phyloP scores from a whole-genome alignment of 202 grass and related monocot genomes.

The Schoenoplectus tabernaemontani region DNA sequence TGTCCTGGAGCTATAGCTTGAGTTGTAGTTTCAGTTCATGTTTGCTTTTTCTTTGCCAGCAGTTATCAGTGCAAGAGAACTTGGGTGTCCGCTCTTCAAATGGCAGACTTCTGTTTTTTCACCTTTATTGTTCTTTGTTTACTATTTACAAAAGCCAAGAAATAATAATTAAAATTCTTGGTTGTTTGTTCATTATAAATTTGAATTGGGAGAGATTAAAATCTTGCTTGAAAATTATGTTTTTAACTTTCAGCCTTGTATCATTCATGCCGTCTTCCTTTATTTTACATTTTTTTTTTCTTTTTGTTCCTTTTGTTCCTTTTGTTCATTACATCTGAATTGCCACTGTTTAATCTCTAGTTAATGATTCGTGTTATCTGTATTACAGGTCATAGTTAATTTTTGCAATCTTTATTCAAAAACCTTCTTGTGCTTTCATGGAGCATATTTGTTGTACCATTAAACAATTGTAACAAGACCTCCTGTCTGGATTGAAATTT shows the following conservation, averaged over 20 bases:
- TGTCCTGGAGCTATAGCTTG: conserved; percentile 57
- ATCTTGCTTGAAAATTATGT: not conserved
- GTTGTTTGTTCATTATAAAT: conserved; percentile 3
- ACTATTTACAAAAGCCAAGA: conserved; percentile 4
- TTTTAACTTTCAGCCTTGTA: not conserved
- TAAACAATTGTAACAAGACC: not conserved
- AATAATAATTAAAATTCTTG: not conserved
- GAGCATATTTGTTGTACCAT: not conserved
- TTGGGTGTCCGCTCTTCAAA: not conserved
- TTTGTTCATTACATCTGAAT: no score
- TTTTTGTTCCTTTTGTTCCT: not conserved
- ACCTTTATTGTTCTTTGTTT: not conserved
- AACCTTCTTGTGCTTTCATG: not conserved
- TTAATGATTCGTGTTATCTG: no score
- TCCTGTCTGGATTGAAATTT: no score
- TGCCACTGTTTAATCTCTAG: no score
- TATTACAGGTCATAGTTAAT: not conserved
- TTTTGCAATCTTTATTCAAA: not conserved
- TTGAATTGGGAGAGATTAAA: conserved; percentile 15
- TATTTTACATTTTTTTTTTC: not conserved
- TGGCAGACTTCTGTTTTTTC: not conserved
- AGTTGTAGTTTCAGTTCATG: conserved; percentile 21
- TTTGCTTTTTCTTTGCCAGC: not conserved
- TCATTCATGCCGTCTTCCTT: not conserved
- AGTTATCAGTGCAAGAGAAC: conserved; percentile 10